These are phyloP conservation scores for Alternaria triticimaculans DNA, from an alignment of 2,329 filamentous ascomycete species.

Conservation along the genomic window DNA sequence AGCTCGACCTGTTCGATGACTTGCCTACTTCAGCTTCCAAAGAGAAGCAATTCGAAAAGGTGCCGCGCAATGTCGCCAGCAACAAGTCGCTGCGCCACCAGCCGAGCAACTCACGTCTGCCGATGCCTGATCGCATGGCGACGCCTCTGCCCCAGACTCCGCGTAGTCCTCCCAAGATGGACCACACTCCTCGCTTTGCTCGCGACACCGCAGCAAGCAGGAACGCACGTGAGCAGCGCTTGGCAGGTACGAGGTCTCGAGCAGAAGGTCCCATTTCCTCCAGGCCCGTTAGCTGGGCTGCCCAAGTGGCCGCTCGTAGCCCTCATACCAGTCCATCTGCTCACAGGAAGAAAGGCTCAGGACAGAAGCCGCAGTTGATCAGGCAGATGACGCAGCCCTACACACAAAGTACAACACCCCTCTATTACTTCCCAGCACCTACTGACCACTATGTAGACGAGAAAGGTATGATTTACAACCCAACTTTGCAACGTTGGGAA, in stretches of 20 bases:
- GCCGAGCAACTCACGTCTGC: slow-evolving; percentile 54
- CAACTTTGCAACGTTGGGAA: slow-evolving; percentile 86
- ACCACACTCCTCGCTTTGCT: slow-evolving; percentile 67
- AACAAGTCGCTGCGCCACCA: slow-evolving; percentile 67
- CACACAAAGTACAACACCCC: slow-evolving; percentile 72
- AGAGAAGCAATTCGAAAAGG: slow-evolving; percentile 83
- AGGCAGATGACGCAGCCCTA: slow-evolving; percentile 80
- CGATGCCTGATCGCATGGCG: slow-evolving; percentile 53
- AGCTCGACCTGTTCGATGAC: slow-evolving; percentile 93
- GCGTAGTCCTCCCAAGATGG: slow-evolving; percentile 59
- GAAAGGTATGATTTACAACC: slow-evolving; percentile 97
- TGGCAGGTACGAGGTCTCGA: slow-evolving; percentile 54
- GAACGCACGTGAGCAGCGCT: slow-evolving; percentile 67
- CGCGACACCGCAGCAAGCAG: slow-evolving; percentile 71
- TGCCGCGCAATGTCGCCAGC: slow-evolving; percentile 72
- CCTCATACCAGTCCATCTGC: slow-evolving; percentile 59
- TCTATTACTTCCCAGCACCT: slow-evolving; percentile 1
- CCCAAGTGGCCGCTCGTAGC: slow-evolving; percentile 59
- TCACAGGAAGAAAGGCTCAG: slow-evolving; percentile 56
- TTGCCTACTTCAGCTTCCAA: slow-evolving; percentile 83
- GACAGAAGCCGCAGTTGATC: slow-evolving; percentile 85
- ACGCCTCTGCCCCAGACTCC: slow-evolving; percentile 61
- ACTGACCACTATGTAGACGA: slow-evolving; percentile 63
- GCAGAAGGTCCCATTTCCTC: slow-evolving; percentile 59
- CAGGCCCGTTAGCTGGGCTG: slow-evolving; percentile 66